Conservation (phyloP, 1,139 yeast species). For the Pichia sp. region DNA sequence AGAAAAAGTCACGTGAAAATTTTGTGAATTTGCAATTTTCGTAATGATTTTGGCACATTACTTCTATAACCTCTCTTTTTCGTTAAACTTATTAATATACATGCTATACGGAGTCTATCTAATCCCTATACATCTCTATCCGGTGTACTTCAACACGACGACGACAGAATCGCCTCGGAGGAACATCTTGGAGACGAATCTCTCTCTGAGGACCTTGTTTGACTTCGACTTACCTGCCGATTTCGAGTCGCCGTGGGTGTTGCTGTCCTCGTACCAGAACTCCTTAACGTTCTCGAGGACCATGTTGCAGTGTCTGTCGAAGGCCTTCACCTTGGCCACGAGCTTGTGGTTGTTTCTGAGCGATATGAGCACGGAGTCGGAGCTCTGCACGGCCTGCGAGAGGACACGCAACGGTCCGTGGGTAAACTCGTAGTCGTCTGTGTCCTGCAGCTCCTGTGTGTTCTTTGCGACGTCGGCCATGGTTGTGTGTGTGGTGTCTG, state of each 20-base stretch:
- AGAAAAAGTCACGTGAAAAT: no score
- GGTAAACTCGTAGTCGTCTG: slow-evolving; percentile 87
- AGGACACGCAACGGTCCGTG: slow-evolving; percentile 91
- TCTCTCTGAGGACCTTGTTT: slow-evolving; percentile 71
- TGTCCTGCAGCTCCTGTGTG: slow-evolving; percentile 58
- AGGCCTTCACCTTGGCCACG: slow-evolving; percentile 87
- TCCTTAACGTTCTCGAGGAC: slow-evolving; percentile 92
- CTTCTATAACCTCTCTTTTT: no score
- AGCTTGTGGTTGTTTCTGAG: slow-evolving; percentile 92
- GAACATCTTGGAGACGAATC: slow-evolving; percentile 88
- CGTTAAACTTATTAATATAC: no score
- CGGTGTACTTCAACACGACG: slow-evolving; percentile 57
- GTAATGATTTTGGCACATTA: no score
- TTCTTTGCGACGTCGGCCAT: no score
- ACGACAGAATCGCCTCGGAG: slow-evolving; percentile 95
- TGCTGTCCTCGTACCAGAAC: slow-evolving; percentile 34
- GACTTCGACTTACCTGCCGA: slow-evolving; percentile 33
- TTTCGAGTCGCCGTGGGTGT: background rate
- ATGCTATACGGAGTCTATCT: no score
- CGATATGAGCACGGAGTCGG: slow-evolving; percentile 76
- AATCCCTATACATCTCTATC: no score
- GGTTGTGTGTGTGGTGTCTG: no score
- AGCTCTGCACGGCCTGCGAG: slow-evolving; percentile 67
- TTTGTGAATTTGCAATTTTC: no score
- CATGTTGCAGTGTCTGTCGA: slow-evolving; percentile 95